phyloP scores from a whole-genome alignment of 1,139 yeast genomes.

The Debaryomyces nepalensis region DNA sequence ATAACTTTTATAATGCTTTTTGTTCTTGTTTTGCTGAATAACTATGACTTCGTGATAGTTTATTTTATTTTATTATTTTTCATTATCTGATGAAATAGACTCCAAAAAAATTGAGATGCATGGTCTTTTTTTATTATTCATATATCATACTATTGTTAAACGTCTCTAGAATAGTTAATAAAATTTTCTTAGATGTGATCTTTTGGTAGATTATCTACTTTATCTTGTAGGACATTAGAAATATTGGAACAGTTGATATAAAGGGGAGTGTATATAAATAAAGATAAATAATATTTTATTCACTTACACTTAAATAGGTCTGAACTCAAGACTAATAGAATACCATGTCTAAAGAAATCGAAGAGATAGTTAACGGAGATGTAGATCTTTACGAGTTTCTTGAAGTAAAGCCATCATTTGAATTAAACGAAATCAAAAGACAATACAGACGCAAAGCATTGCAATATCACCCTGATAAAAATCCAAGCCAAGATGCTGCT shows the following conservation, averaged over 20 bases:
- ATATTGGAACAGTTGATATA: too few species aligned
- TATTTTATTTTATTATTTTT: constrained; percentile 6
- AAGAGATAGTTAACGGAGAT: constrained; percentile 29
- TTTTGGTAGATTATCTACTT: background rate
- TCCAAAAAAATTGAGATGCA: constrained; percentile 7
- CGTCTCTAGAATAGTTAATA: constrained; percentile 6
- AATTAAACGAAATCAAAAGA: constrained; percentile 69
- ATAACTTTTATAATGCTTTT: constrained; percentile 4
- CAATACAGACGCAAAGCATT: constrained; percentile 85
- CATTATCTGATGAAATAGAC: constrained; percentile 10
- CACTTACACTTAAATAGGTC: background rate
- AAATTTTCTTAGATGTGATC: constrained; percentile 2
- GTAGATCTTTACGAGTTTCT: constrained; percentile 41
- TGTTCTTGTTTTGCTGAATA: constrained; percentile 5
- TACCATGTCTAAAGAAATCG: constrained; percentile 8
- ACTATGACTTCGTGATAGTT: background rate
- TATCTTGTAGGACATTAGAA: background rate
- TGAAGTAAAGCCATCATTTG: constrained; percentile 30
- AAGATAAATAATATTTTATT: background rate
- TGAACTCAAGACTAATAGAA: background rate
- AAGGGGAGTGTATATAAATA: background rate
- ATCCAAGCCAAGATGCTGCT: constrained; percentile 35
- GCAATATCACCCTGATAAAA: constrained; percentile 69
- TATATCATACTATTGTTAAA: constrained; percentile 3
- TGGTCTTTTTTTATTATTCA: constrained; percentile 9